Conservation (phyloP, 495 filamentous ascomycete species). For the Letharia columbiana region DNA sequence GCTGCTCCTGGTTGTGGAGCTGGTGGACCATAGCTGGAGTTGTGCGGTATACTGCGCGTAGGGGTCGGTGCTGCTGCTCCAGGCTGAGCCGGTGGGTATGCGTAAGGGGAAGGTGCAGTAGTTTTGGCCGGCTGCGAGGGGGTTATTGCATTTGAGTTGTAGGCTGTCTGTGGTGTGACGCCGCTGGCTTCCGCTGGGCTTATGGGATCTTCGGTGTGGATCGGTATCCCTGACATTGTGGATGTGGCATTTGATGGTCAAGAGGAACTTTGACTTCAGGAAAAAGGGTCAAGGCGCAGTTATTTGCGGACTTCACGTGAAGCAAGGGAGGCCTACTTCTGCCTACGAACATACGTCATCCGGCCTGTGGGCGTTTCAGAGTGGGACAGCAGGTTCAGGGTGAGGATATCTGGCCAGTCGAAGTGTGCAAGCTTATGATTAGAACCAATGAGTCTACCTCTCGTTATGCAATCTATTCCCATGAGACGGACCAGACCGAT, state of each 20-base stretch:
- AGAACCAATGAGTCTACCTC: slow-evolving; percentile 15
- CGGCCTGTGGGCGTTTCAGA: background rate
- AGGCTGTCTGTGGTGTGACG: slow-evolving; percentile 42
- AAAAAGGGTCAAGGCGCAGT: too few species aligned
- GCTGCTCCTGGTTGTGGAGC: slow-evolving; percentile 54
- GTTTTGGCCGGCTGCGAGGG: slow-evolving; percentile 30
- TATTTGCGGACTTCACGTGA: background rate
- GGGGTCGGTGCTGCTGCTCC: slow-evolving; percentile 20
- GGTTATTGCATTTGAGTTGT: slow-evolving; percentile 26
- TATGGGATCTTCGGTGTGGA: slow-evolving; percentile 54
- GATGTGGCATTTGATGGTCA: slow-evolving; percentile 23
- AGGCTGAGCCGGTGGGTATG: slow-evolving; percentile 16
- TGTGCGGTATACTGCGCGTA: slow-evolving; percentile 12
- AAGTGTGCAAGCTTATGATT: slow-evolving; percentile 1
- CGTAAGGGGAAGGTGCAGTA: slow-evolving; percentile 10
- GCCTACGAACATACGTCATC: background rate
- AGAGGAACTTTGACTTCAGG: background rate
- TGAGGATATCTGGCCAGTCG: background rate
- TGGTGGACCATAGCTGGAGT: slow-evolving; percentile 28
- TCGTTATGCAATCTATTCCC: slow-evolving; percentile 21
- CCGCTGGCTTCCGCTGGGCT: slow-evolving; percentile 44
- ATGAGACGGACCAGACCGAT: slow-evolving; percentile 9
- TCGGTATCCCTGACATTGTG: slow-evolving; percentile 49
- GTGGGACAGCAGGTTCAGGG: background rate
- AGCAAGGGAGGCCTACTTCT: background rate